phyloP scores from a whole-genome alignment of 352 stramenopile species.

The Blastocystis hominis region DNA sequence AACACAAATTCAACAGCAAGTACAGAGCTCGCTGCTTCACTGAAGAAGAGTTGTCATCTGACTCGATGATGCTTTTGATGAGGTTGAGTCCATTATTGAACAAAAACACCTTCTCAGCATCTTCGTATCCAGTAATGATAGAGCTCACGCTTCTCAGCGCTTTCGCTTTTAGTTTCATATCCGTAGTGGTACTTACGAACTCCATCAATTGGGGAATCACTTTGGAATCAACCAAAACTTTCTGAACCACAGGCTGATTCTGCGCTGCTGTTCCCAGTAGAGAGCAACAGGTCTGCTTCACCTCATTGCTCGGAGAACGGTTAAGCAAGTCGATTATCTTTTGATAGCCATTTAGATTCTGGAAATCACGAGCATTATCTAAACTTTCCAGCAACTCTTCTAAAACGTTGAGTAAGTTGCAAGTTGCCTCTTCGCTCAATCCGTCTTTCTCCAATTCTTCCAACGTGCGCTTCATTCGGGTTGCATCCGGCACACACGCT shows the following conservation, averaged over 20 bases:
- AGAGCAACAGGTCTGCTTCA: not conserved
- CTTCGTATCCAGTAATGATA: constrained; percentile 9
- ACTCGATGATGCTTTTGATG: not conserved
- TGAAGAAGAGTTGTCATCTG: not conserved
- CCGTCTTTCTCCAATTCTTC: not conserved
- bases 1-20: not conserved
- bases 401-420: not conserved
- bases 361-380: constrained; percentile 47
- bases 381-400: constrained; percentile 48
- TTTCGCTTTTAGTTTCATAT: constrained; percentile 10
- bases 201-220: not conserved
- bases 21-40: not conserved
- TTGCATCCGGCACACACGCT: constrained; percentile 29
- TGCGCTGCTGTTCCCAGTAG: constrained; percentile 11
- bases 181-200: not conserved
- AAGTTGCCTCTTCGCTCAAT: not conserved
- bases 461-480: constrained; percentile 44
- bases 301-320: not conserved
- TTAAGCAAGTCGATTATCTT: not conserved
- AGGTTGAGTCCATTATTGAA: constrained; percentile 39
- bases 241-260: constrained; percentile 34
- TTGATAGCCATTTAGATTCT: constrained; percentile 37
- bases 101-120: constrained; percentile 30
- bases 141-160: not conserved
- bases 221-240: constrained; percentile 18